A percentile compares a stretch with the other conserved stretches of the same genome.
Evolutionary conservation across 495 filamentous ascomycete genomes (phyloP).

Genomic region (Penicillium angulare): DNA sequence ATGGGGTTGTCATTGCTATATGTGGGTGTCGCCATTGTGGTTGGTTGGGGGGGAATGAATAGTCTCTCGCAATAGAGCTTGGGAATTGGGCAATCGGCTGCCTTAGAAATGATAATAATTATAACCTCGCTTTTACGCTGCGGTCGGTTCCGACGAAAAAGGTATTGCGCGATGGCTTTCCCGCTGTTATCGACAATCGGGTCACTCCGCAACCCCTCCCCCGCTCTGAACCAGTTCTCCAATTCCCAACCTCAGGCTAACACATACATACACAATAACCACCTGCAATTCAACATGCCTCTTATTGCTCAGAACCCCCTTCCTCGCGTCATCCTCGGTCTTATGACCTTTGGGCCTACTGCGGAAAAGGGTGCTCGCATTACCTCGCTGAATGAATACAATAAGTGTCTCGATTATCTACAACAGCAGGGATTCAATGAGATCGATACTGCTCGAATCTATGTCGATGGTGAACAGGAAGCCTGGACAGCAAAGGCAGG

Average conservation of each 20-base stretch:
- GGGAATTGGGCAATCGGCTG: not conserved
- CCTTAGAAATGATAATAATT: not conserved
- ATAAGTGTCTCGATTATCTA: slow-evolving; percentile 63
- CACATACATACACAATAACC: not conserved
- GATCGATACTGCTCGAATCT: slow-evolving; percentile 75
- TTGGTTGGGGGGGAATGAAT: not conserved
- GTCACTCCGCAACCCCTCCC: slow-evolving; percentile 19
- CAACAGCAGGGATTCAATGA: slow-evolving; percentile 74
- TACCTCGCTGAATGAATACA: slow-evolving; percentile 64
- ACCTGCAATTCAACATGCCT: slow-evolving; percentile 42
- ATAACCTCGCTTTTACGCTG: not conserved
- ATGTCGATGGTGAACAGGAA: slow-evolving; percentile 75
- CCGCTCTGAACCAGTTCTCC: not conserved
- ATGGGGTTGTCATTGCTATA: slow-evolving; percentile 15
- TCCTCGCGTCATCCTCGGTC: slow-evolving; percentile 56
- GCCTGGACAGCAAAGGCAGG: slow-evolving; percentile 71
- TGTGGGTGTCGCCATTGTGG: slow-evolving; percentile 16
- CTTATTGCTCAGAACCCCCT: slow-evolving; percentile 51
- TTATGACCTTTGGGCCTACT: slow-evolving; percentile 60
- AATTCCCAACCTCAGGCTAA: not conserved
- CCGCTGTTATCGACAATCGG: slow-evolving; percentile 20
- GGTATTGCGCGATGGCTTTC: slow-evolving; percentile 1
- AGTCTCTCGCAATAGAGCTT: not conserved
- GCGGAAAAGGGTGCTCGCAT: slow-evolving; percentile 62
- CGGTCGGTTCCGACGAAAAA: slow-evolving; percentile 3